phyloP scores from a whole-genome alignment of 495 filamentous ascomycete species.

The Aspergillus leporis region DNA sequence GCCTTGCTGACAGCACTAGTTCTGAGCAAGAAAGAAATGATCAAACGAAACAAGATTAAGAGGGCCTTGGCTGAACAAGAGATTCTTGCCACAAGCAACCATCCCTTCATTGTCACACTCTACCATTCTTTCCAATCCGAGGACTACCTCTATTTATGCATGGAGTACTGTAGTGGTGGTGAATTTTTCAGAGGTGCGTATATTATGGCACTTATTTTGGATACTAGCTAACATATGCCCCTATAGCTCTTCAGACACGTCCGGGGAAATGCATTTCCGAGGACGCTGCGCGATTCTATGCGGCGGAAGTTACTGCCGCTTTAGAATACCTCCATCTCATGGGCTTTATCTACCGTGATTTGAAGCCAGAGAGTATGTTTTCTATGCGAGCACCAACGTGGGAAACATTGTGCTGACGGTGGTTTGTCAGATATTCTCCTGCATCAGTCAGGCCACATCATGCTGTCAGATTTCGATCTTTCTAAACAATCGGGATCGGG shows the following conservation, averaged over 20 bases:
- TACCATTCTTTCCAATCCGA: constrained; percentile 99
- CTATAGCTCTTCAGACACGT: constrained; percentile 82
- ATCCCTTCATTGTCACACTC: constrained; percentile 97
- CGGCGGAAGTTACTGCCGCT: constrained; percentile 96
- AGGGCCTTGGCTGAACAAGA: constrained; percentile 96
- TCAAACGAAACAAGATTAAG: constrained; percentile 99
- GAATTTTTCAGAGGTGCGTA: constrained; percentile 86
- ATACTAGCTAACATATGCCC: neutral
- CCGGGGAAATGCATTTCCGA: constrained; percentile 96
- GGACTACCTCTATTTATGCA: constrained; percentile 96
- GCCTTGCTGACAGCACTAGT: constrained; percentile 56
- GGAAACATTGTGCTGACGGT: constrained; percentile 10
- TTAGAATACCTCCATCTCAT: constrained; percentile 97
- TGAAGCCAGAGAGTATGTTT: constrained; percentile 95
- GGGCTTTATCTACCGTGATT: constrained; percentile 98
- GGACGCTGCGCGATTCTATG: constrained; percentile 96
- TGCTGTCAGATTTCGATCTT: constrained; percentile 98
- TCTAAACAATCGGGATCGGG: constrained; percentile 97
- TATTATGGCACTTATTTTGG: neutral
- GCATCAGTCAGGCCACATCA: constrained; percentile 97
- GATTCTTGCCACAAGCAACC: constrained; percentile 96
- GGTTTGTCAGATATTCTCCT: constrained; percentile 78
- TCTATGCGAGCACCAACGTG: neutral
- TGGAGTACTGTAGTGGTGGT: constrained; percentile 99
- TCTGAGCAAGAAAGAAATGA: constrained; percentile 99